phyloP scores from a whole-genome alignment of 305 asterid species.

The Stenogyne calaminthoides region DNA sequence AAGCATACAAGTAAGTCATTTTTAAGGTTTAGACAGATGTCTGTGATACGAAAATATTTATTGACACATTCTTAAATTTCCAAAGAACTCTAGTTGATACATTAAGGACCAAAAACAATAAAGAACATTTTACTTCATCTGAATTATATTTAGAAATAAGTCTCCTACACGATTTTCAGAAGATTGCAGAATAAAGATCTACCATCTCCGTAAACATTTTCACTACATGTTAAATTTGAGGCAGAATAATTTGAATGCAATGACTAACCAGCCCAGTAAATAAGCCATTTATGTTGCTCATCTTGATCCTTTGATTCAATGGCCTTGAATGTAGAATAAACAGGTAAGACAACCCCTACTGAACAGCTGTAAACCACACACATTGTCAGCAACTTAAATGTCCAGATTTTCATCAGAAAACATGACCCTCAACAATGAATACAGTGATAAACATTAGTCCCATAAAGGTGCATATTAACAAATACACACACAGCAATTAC shows the following conservation, averaged over 20 bases:
- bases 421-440: background rate
- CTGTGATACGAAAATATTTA: background rate
- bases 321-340: slow-evolving; percentile 92
- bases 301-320: slow-evolving; percentile 64
- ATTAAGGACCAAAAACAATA: slow-evolving; percentile 6
- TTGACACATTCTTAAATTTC: background rate
- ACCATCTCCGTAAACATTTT: background rate
- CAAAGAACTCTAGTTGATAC: slow-evolving; percentile 14
- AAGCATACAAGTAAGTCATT: slow-evolving; percentile 9
- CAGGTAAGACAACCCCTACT: slow-evolving; percentile 81
- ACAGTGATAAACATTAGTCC: background rate
- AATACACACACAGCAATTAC: background rate
- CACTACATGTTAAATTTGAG: background rate
- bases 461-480: background rate
- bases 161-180: background rate
- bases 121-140: background rate
- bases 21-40: background rate
- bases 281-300: slow-evolving; percentile 79
- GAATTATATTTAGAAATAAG: slow-evolving; percentile 13
- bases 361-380: slow-evolving; percentile 63
- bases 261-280: slow-evolving; percentile 87
- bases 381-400: slow-evolving; percentile 20
- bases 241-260: slow-evolving; percentile 9
- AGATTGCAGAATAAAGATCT: background rate
- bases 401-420: slow-evolving; percentile 13